Percentiles rank a stretch among this genome's conserved stretches.
Conservation (phyloP, 2,329 filamentous ascomycete genomes). For the Tolypocladium endophyticum region DNA sequence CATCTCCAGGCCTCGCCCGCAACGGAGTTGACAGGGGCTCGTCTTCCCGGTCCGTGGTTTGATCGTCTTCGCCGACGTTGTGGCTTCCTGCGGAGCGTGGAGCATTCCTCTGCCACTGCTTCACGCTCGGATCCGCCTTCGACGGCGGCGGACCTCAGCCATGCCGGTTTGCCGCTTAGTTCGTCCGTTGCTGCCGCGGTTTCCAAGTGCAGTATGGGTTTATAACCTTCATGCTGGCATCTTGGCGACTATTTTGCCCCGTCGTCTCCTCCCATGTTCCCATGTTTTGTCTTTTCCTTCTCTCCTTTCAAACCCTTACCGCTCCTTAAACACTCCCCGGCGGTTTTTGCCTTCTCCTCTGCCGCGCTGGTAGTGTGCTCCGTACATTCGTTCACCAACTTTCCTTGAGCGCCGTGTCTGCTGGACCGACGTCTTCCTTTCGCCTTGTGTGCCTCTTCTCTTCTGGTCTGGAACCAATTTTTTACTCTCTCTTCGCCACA, state of each 20-base stretch:
- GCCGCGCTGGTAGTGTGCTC: slow-evolving; percentile 7
- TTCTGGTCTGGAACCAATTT: slow-evolving; percentile 10
- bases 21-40: background rate
- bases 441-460: slow-evolving; percentile 10
- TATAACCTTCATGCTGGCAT: slow-evolving; percentile 30
- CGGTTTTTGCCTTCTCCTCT: slow-evolving; percentile 25
- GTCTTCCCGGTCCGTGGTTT: background rate
- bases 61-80: background rate
- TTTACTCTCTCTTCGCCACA: slow-evolving; percentile 12
- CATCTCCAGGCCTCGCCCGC: background rate
- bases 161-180: slow-evolving; percentile 19
- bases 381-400: slow-evolving; percentile 20
- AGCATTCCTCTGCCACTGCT: background rate
- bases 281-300: slow-evolving; percentile 39
- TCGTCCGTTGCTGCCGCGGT: slow-evolving; percentile 9
- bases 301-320: slow-evolving; percentile 27
- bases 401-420: background rate
- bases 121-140: background rate
- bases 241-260: slow-evolving; percentile 18
- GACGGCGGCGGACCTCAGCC: slow-evolving; percentile 8
- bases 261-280: slow-evolving; percentile 26
- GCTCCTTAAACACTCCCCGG: slow-evolving; percentile 3
- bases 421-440: background rate
- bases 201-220: slow-evolving; percentile 12
- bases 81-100: background rate